phyloP scores from a whole-genome alignment of 2,329 filamentous ascomycete species.

The Apiospora saccharicola region DNA sequence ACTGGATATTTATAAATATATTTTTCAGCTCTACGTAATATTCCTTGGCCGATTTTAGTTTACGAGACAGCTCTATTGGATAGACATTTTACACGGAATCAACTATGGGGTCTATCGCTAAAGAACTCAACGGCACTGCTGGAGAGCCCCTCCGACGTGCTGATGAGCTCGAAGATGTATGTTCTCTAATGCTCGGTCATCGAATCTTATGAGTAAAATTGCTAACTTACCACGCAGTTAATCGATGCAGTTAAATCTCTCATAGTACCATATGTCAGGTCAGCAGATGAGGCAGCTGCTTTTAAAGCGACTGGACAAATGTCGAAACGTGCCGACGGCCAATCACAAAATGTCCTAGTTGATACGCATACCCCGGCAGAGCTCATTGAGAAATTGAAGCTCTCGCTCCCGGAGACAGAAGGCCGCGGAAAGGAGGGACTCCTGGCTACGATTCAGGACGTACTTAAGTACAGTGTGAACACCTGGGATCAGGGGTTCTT shows the following conservation, averaged over 20 bases:
- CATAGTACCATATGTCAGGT: conserved; percentile 73
- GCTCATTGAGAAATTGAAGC: conserved; percentile 60
- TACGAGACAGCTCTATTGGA: neutral
- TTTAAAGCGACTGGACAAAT: conserved; percentile 62
- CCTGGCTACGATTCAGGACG: conserved; percentile 71
- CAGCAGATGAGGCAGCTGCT: conserved; percentile 69
- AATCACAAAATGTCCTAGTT: conserved; percentile 65
- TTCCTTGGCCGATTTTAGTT: neutral
- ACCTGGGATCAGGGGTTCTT: conserved; percentile 98
- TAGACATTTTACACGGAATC: neutral
- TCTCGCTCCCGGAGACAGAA: conserved; percentile 63
- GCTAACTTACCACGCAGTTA: conserved; percentile 56
- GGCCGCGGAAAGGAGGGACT: conserved; percentile 76
- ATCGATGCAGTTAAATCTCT: conserved; percentile 71
- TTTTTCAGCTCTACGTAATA: neutral
- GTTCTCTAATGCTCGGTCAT: conserved; percentile 31
- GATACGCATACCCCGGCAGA: conserved; percentile 67
- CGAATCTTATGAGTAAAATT: neutral
- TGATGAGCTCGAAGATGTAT: conserved; percentile 56
- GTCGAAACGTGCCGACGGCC: conserved; percentile 46
- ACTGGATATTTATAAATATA: neutral
- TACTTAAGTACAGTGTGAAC: conserved; percentile 90
- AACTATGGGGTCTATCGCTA: conserved; percentile 12
- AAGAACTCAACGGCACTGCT: neutral
- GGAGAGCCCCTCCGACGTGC: conserved; percentile 44